These are phyloP conservation scores for Xanthoconium separans DNA, from an alignment of 1,284 basidiomycete species.

Conservation along the genomic window DNA sequence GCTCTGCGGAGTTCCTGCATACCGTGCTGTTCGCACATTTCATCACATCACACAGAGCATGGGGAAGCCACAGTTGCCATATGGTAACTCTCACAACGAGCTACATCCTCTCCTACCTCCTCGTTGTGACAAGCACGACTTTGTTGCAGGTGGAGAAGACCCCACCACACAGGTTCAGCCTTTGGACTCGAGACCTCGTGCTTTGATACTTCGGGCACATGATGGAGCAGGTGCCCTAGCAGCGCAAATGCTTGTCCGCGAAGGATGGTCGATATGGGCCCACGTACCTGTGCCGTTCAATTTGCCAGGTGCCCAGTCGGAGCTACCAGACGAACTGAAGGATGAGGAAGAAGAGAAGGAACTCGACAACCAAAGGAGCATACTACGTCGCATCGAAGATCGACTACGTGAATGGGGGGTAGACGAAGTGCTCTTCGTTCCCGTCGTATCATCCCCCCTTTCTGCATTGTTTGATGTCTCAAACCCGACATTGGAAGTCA, in stretches of 20 bases:
- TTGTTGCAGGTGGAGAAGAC: slow-evolving; percentile 27
- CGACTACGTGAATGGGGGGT: slow-evolving; percentile 62
- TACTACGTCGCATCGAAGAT: slow-evolving; percentile 43
- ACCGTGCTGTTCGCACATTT: slow-evolving; percentile 72
- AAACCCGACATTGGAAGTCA: slow-evolving; percentile 16
- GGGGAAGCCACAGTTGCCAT: slow-evolving; percentile 26
- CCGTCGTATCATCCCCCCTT: slow-evolving; percentile 23
- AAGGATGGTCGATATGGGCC: slow-evolving; percentile 66
- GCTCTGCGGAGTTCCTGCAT: slow-evolving; percentile 71
- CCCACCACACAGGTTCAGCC: neutral
- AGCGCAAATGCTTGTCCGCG: slow-evolving; percentile 65
- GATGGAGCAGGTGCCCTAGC: slow-evolving; percentile 75
- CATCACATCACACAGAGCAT: slow-evolving; percentile 30
- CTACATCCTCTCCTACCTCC: slow-evolving; percentile 27
- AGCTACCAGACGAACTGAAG: slow-evolving; percentile 24
- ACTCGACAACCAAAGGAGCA: slow-evolving; percentile 32
- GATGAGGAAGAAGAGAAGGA: slow-evolving; percentile 34
- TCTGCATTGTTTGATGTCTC: slow-evolving; percentile 33
- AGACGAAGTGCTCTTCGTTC: slow-evolving; percentile 60
- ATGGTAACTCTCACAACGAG: slow-evolving; percentile 29
- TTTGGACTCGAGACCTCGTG: slow-evolving; percentile 38
- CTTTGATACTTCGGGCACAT: slow-evolving; percentile 73
- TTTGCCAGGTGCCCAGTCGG: slow-evolving; percentile 23
- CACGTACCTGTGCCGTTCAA: slow-evolving; percentile 56
- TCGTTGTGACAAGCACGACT: slow-evolving; percentile 27